Evolutionary conservation across 169 alveolate species (phyloP).

Genomic region (Toxoplasma gondii): DNA sequence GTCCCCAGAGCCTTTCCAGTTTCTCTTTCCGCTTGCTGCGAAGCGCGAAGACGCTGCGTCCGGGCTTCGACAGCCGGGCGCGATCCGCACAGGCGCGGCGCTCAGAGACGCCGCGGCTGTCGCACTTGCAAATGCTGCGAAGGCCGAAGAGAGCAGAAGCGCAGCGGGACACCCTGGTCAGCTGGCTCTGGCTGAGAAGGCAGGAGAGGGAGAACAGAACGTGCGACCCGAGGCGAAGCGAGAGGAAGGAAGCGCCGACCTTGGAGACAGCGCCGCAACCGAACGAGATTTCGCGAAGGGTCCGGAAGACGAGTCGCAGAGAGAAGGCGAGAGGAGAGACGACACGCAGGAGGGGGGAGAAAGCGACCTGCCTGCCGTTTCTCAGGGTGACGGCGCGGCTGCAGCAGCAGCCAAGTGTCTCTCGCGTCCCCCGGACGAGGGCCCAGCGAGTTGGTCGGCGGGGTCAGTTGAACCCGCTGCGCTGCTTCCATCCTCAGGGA

Average conservation of each 20-base stretch:
- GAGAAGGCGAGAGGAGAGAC: not conserved
- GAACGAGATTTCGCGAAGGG: not conserved
- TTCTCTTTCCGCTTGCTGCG: not conserved
- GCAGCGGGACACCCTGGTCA: not conserved
- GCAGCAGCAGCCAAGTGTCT: not conserved
- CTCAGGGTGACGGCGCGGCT: not conserved
- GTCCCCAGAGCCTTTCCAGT: not conserved
- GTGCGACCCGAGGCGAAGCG: not conserved
- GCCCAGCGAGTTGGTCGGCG: not conserved
- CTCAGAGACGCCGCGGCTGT: slow-evolving; percentile 21
- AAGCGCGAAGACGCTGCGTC: slow-evolving; percentile 11
- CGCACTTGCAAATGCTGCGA: slow-evolving; percentile 13
- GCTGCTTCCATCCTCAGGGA: not conserved
- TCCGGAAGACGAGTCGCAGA: not conserved
- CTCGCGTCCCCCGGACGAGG: not conserved
- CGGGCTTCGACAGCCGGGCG: not conserved
- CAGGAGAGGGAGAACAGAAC: not conserved
- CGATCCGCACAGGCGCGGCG: slow-evolving; percentile 11
- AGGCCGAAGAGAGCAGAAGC: not conserved
- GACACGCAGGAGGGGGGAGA: not conserved
- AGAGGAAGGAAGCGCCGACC: not conserved
- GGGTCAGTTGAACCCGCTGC: not conserved
- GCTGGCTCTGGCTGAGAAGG: not conserved
- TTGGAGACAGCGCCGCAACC: not conserved
- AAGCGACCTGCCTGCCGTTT: not conserved